Conservation (phyloP, 78 protist species). For the Cavenderia fasciculata region DNA sequence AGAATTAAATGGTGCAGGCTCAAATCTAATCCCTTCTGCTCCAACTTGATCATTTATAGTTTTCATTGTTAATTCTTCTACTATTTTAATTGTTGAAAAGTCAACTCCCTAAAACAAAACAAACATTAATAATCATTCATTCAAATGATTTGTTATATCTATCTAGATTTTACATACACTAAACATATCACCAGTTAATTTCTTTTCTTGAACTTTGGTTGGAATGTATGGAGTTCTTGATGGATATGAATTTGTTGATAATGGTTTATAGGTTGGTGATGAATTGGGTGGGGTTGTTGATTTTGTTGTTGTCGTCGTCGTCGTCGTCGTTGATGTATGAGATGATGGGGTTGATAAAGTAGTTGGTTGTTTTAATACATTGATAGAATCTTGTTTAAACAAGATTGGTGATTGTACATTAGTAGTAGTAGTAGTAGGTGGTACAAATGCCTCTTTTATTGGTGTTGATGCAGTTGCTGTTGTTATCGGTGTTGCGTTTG, state of each 20-base stretch:
- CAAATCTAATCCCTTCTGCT: constrained; percentile 49
- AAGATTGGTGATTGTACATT: not conserved
- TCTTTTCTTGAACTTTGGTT: constrained; percentile 23
- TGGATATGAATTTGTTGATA: not conserved
- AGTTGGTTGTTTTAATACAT: not conserved
- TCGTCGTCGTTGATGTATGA: not conserved
- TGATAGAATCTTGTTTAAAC: too few species aligned
- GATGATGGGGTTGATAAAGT: not conserved
- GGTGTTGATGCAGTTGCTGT: not conserved
- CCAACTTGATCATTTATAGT: constrained; percentile 45
- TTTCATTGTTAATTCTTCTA: constrained; percentile 59
- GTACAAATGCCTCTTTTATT: not conserved
- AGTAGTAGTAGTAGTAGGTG: not conserved
- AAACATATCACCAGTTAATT: constrained; percentile 49
- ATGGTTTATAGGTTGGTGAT: not conserved
- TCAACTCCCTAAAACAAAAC: constrained; percentile 53
- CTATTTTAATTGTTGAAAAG: constrained; percentile 27
- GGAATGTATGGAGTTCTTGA: constrained; percentile 4
- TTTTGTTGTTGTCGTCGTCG: not conserved
- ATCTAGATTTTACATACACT: too few species aligned
- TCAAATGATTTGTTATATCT: too few species aligned
- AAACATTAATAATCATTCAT: too few species aligned
- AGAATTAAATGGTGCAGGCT: constrained; percentile 53
- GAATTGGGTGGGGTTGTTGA: not conserved
- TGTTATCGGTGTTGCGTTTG: not conserved